Percentiles rank a stretch among this genome's conserved stretches.
Conservation (phyloP, 371 early-diverging fungal genomes). For the Basidiobolus meristosporus region DNA sequence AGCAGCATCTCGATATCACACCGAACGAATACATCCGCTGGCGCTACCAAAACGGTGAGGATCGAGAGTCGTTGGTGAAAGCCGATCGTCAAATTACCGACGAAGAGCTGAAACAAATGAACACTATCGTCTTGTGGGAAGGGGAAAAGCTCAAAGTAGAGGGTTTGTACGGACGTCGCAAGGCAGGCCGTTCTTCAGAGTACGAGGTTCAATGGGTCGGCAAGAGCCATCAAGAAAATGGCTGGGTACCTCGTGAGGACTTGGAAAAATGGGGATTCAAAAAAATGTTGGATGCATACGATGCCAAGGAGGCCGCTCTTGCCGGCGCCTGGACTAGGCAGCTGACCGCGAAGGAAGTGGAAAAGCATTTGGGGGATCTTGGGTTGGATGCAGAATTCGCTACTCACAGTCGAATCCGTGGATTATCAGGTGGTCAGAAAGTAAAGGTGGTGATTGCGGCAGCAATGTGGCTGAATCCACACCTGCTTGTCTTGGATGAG, state of each 20-base stretch:
- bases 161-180: conserved; percentile 36
- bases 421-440: conserved; percentile 84
- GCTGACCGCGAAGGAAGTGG: conserved; percentile 38
- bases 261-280: conserved; percentile 45
- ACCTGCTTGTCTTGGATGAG: conserved; percentile 78
- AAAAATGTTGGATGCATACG: conserved; percentile 39
- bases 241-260: conserved; percentile 51
- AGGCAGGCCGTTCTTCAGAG: conserved; percentile 45
- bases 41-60: conserved; percentile 49
- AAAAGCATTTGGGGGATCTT: conserved; percentile 45
- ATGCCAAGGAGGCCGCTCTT: conserved; percentile 41
- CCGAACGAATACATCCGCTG: conserved; percentile 50
- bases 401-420: conserved; percentile 65
- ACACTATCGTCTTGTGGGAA: conserved; percentile 32
- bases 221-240: conserved; percentile 32
- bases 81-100: conserved; percentile 31
- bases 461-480: conserved; percentile 70
- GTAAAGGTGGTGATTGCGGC: conserved; percentile 76
- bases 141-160: conserved; percentile 41
- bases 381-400: conserved; percentile 53
- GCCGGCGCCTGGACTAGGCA: conserved; percentile 38
- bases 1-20: conserved; percentile 39
- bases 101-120: conserved; percentile 40
- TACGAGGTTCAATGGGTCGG: conserved; percentile 44
- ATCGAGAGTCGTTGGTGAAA: conserved; percentile 40